A percentile compares a stretch with the other conserved stretches of the same genome.
These are phyloP conservation scores for Pseudogymnoascus sp. DNA, from an alignment of 2,329 filamentous ascomycete species.

Conservation along the genomic window DNA sequence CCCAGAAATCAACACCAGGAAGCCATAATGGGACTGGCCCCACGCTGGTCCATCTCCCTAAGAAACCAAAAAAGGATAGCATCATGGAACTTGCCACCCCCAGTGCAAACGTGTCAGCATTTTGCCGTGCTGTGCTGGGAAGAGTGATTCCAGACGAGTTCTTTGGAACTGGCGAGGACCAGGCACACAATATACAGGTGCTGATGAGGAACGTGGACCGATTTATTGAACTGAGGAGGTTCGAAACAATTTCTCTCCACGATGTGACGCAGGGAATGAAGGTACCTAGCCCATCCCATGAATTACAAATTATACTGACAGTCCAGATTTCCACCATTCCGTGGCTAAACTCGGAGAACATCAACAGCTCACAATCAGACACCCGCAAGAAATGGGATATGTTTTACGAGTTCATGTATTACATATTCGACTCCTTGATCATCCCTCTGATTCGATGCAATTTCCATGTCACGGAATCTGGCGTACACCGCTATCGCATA, in stretches of 20 bases:
- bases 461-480: constrained; percentile 94
- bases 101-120: constrained; percentile 67
- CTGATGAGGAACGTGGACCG: constrained; percentile 66
- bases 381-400: constrained; percentile 70
- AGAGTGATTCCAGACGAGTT: constrained; percentile 69
- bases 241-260: constrained; percentile 75
- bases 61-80: constrained; percentile 30
- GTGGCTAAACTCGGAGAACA: constrained; percentile 58
- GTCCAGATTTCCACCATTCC: constrained; percentile 56
- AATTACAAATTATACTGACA: neutral
- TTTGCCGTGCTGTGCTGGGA: constrained; percentile 70
- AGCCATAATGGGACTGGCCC: constrained; percentile 16
- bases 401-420: constrained; percentile 82
- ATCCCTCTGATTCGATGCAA: constrained; percentile 81
- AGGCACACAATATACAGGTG: constrained; percentile 52
- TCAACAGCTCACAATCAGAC: constrained; percentile 65
- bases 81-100: constrained; percentile 66
- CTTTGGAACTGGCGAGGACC: constrained; percentile 57
- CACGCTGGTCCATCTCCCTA: constrained; percentile 18
- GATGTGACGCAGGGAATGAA: constrained; percentile 70
- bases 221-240: constrained; percentile 72
- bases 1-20: constrained; percentile 14
- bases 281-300: constrained; percentile 40
- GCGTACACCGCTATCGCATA: constrained; percentile 67
- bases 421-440: constrained; percentile 83